Base-by-base conservation (phyloP, 2,329 filamentous ascomycete genomes). In the Thielaviopsis euricoi region DNA sequence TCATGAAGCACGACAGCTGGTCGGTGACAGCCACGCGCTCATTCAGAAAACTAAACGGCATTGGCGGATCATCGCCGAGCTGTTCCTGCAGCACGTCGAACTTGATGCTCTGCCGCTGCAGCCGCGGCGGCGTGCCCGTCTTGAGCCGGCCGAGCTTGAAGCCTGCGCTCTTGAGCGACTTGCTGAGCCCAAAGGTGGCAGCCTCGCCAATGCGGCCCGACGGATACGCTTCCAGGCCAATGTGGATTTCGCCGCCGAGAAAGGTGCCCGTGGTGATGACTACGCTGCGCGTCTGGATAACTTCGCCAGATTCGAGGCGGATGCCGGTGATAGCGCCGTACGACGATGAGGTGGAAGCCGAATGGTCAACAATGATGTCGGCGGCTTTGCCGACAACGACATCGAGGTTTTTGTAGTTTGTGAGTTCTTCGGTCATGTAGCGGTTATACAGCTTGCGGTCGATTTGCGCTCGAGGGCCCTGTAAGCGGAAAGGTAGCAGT, bases 231-330 rank as follows among this genome's bases (percentile, higher is more conserved):
- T 95, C 80, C 7, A 97, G 73, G 0, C 89, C 93, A 61, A 98
- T 94, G 65, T 98, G 93, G 62, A 98, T 98, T 70, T 98, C 93
- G 19, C 90, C 93, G 12, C 91, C 86, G 5, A 98, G 72, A 66
- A 98, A 98, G 0, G 93, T 98, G 0, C 93, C 93, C 0, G 93
- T 98, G 0, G 93, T 97, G 64, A 98, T 96, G 23, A 98, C 80
- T 40, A 97, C 90, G 61, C 85, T 83, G 52, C 78, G 81, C 0
- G 91, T 87, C 1, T 83, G 79, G 62, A 98, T 79, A 17, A 95
- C 74, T 67, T 94, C 85, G 29, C 93, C 93, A 52, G 87, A 88
- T 68, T 96, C 91, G 37, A 98, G 74, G 60, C 87, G 77, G 13
- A 98, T 85, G 0, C 93, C 93, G 1, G 83, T 84, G 60, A 96